Percentiles rank a stretch among this genome's conserved stretches.
phyloP scores from a whole-genome alignment of 352 stramenopile species.

The Globisporangium iwayamae region DNA sequence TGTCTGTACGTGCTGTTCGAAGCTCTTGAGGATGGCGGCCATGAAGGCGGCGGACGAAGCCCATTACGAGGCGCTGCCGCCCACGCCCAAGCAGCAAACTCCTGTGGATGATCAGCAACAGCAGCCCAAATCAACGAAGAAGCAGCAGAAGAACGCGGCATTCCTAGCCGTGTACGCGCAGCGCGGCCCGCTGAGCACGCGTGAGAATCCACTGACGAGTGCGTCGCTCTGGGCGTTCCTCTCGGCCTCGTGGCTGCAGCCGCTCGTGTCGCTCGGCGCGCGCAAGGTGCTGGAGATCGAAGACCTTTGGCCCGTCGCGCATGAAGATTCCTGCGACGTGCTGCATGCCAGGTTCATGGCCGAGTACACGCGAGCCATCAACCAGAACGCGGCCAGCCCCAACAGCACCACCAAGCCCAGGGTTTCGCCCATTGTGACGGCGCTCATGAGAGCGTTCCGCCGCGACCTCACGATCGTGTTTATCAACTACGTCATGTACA shows the following conservation, averaged over 20 bases:
- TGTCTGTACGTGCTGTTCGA: no score
- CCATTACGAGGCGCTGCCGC: conserved; percentile 2
- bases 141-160: background rate
- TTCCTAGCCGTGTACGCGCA: conserved; percentile 9
- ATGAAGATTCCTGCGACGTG: conserved; percentile 11
- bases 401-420: background rate
- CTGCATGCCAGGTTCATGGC: conserved; percentile 7
- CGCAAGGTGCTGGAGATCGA: conserved; percentile 10
- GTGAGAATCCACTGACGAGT: conserved; percentile 23
- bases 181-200: conserved; percentile 18
- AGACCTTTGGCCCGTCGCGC: conserved; percentile 11
- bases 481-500: conserved; percentile 12
- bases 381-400: background rate
- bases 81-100: background rate
- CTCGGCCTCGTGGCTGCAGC: conserved; percentile 28
- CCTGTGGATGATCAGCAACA: no score
- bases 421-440: conserved; percentile 1
- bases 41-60: background rate
- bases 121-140: background rate
- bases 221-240: conserved; percentile 29
- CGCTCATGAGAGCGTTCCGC: background rate
- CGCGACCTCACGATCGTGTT: conserved; percentile 8
- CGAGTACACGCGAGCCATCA: conserved; percentile 1
- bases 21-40: background rate
- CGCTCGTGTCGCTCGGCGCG: conserved; percentile 33